Conservation (phyloP, 805 yeast genomes). For the Sugiyamaella lignohabitans region DNA sequence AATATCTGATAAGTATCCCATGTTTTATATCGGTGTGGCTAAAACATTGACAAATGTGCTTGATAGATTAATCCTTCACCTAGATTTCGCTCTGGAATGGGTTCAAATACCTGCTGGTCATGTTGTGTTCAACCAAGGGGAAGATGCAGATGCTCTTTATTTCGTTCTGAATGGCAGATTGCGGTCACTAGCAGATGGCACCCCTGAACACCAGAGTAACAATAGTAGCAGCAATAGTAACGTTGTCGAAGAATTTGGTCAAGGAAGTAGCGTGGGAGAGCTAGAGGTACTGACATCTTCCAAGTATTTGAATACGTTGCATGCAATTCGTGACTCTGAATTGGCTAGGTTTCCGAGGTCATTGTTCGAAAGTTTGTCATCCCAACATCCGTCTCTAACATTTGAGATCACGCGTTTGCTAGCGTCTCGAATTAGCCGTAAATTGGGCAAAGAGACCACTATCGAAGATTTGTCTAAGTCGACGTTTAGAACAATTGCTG, state of each 20-base stretch:
- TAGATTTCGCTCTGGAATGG: conserved; percentile 95
- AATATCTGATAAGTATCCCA: conserved; percentile 68
- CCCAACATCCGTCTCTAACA: conserved; percentile 84
- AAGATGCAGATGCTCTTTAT: conserved; percentile 84
- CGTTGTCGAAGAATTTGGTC: conserved; percentile 71
- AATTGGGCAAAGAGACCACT: conserved; percentile 3
- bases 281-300: conserved; percentile 85
- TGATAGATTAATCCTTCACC: conserved; percentile 58
- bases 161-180: conserved; percentile 84
- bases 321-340: conserved; percentile 91
- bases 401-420: conserved; percentile 83
- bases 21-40: conserved; percentile 72
- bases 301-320: conserved; percentile 58
- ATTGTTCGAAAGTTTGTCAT: conserved; percentile 74
- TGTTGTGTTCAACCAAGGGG: conserved; percentile 71
- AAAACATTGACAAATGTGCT: conserved; percentile 60
- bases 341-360: conserved; percentile 88
- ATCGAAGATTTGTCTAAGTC: conserved; percentile 8
- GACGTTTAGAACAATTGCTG: conserved; percentile 69
- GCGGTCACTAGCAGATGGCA: conserved; percentile 44
- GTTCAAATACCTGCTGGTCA: conserved; percentile 85
- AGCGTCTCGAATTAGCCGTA: conserved; percentile 45
- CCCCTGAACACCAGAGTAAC: conserved; percentile 21
- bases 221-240: conserved; percentile 8
- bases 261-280: conserved; percentile 92